Conservation (phyloP, 2,329 filamentous ascomycete genomes). For the Ilyonectria robusta region DNA sequence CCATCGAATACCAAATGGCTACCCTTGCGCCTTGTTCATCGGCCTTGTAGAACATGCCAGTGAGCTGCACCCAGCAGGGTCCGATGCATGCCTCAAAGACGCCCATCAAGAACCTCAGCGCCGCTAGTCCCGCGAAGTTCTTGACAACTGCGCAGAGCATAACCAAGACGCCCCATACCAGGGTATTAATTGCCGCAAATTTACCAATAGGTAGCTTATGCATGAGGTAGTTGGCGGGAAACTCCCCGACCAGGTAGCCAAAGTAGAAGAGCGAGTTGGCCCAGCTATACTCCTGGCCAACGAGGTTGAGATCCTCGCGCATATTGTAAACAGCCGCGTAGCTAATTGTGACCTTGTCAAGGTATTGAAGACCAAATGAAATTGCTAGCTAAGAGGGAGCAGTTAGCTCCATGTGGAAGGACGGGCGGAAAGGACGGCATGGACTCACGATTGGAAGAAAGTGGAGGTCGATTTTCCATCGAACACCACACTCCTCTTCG, state of each 20-base stretch:
- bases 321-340: constrained; percentile 72
- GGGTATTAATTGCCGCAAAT: constrained; percentile 48
- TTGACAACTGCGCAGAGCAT: constrained; percentile 56
- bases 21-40: no score
- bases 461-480: constrained; percentile 25
- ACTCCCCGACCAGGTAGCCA: constrained; percentile 60
- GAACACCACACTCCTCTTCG: neutral
- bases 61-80: neutral
- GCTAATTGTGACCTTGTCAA: constrained; percentile 59
- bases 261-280: constrained; percentile 65
- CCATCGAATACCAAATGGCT: no score
- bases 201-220: constrained; percentile 62
- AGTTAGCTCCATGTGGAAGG: neutral
- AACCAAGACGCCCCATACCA: constrained; percentile 52
- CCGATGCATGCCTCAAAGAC: neutral
- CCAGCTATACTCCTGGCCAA: constrained; percentile 27
- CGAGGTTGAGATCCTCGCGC: constrained; percentile 58
- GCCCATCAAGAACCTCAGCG: constrained; percentile 40
- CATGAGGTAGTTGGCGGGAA: constrained; percentile 58
- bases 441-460: constrained; percentile 23
- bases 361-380: neutral
- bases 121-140: constrained; percentile 46
- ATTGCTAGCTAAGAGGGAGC: neutral
- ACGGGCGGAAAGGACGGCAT: no score
- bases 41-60: neutral